Conservation (phyloP, 352 stramenopile species). For the Pythium angustatum region DNA sequence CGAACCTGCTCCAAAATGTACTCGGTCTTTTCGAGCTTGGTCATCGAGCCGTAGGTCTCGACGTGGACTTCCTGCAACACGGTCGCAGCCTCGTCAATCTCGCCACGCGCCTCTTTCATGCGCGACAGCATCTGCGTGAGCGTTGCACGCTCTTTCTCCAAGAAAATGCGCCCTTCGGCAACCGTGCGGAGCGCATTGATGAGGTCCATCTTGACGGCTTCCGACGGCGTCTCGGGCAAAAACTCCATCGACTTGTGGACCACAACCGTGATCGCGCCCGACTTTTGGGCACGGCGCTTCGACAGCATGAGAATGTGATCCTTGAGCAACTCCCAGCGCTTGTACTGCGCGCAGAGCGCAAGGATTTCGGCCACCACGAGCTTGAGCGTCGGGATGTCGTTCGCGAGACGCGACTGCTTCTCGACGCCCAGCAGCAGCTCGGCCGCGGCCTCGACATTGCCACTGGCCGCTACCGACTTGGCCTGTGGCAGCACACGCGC, state of each 20-base stretch:
- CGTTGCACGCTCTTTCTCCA: constrained; percentile 95
- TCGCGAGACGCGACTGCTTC: constrained; percentile 79
- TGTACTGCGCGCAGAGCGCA: constrained; percentile 75
- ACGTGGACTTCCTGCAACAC: constrained; percentile 98
- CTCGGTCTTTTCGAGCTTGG: constrained; percentile 98
- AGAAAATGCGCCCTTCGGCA: constrained; percentile 97
- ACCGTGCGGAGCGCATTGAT: constrained; percentile 94
- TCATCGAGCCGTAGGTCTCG: constrained; percentile 98
- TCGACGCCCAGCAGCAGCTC: constrained; percentile 86
- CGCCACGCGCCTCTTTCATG: constrained; percentile 92
- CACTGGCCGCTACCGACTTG: constrained; percentile 57
- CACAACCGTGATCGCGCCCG: constrained; percentile 78
- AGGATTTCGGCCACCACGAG: constrained; percentile 73
- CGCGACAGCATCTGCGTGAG: constrained; percentile 91
- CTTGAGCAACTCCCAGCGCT: constrained; percentile 90
- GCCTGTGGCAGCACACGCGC: constrained; percentile 70
- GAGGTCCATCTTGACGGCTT: constrained; percentile 91
- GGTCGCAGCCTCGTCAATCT: constrained; percentile 92
- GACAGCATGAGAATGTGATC: constrained; percentile 82
- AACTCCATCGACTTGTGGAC: constrained; percentile 87
- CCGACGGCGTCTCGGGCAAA: constrained; percentile 67
- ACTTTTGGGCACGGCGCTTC: constrained; percentile 91
- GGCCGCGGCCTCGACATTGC: constrained; percentile 80
- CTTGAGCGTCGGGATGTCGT: constrained; percentile 87
- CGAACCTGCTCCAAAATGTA: constrained; percentile 99